Base-by-base conservation (phyloP, 306 rosid genomes). In the Neltuma alba region DNA sequence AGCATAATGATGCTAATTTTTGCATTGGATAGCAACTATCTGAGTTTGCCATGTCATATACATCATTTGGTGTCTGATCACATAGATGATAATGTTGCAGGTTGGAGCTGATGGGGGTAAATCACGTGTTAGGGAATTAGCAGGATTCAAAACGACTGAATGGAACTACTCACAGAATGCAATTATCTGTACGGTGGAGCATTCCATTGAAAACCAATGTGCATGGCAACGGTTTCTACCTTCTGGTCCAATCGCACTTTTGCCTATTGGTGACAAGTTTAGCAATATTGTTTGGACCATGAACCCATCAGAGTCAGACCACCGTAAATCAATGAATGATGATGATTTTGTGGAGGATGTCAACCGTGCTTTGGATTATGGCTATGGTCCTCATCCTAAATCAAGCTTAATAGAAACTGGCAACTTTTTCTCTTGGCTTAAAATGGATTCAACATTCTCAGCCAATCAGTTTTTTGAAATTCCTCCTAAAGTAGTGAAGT, bases 221-320 rank as follows among this genome's bases (percentile, higher is more conserved):
- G 97, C 98, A 21, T 95, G 99, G 99, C 98, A 95, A 84, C 86
- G 94, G 20, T 92, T 95, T 89, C 88, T 95, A 78, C 99, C 97
- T 75, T 73, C 93, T 7, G 96, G 98, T 72, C 98, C 98, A 80
- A 87, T 92, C 83, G 97, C 99, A 64, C 93, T 95, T 61, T 62
- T 95, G 88, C 99, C 99, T 65, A 77, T 95, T 48, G 95, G 97
- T 66, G 94, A 92, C 75, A 86, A 91, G 31, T 95, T 79, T 62
- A 91, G 99, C 82, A 95, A 95, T 75, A 91, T 95, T 81, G 99
- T 95, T 74, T 95, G 98, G 99, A 95, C 96, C 58, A 92, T 95
- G 98, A 91, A 83, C 74, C 96, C 99, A 9, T 54, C 89, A 50
- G 99, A 91, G 76, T 91, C 98, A 42, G 55, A 65, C 16, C 60